Percentiles rank a stretch among this genome's conserved stretches.
Evolutionary conservation across 1,284 basidiomycete species (phyloP).

Genomic region (Marasmius oreades): DNA sequence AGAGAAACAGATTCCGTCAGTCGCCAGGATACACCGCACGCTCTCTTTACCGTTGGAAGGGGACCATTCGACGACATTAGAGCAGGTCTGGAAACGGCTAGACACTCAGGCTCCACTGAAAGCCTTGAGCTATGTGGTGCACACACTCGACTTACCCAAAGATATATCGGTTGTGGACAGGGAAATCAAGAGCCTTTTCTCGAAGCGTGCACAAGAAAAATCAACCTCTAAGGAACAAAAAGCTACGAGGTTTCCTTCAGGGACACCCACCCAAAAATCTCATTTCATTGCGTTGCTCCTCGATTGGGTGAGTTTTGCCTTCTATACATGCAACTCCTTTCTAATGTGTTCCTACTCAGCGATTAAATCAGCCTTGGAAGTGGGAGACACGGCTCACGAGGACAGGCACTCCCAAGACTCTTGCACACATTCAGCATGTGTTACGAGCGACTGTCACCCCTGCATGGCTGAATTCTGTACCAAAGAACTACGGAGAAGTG

Average conservation of each 20-base stretch:
- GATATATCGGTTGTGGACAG: not conserved
- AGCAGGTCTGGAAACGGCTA: slow-evolving; percentile 1
- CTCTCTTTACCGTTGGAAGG: slow-evolving; percentile 2
- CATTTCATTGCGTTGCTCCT: slow-evolving; percentile 2
- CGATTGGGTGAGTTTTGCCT: not conserved
- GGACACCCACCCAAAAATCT: not conserved
- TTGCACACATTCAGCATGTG: slow-evolving; percentile 19
- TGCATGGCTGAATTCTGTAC: slow-evolving; percentile 29
- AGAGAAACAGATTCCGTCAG: not conserved
- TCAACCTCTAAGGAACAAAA: not conserved
- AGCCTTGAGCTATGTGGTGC: not conserved
- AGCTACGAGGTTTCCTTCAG: not conserved
- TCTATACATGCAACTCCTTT: not conserved
- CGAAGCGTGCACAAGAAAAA: not conserved
- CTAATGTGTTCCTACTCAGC: slow-evolving; percentile 3
- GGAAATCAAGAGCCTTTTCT: not conserved
- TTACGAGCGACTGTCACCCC: slow-evolving; percentile 24
- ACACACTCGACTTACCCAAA: not conserved
- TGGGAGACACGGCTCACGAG: not conserved
- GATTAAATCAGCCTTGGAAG: not conserved
- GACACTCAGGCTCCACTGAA: not conserved
- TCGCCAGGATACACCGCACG: not conserved
- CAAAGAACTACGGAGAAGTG: slow-evolving; percentile 27
- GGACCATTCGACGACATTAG: not conserved
- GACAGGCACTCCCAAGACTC: slow-evolving; percentile 3